Percentiles rank a stretch among this genome's conserved stretches.
Conservation (phyloP, 495 filamentous ascomycete species). For the Neurospora intermedia region DNA sequence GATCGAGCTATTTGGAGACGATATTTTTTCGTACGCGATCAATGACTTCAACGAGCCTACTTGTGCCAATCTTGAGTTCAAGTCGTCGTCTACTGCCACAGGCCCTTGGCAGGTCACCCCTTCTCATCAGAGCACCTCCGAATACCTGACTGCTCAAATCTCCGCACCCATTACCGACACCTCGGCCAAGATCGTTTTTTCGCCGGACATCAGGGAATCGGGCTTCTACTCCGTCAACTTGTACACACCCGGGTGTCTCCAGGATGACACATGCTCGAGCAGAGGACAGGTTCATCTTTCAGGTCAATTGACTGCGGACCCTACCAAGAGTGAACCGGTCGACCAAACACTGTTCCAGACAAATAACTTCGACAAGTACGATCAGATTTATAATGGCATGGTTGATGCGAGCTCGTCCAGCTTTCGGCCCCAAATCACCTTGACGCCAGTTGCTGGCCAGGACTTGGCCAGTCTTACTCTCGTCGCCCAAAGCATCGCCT, state of each 20-base stretch:
- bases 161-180: conserved; percentile 38
- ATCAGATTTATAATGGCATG: conserved; percentile 73
- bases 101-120: conserved; percentile 64
- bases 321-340: conserved; percentile 31
- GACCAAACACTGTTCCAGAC: conserved; percentile 65
- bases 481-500: conserved; percentile 77
- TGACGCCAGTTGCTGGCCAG: conserved; percentile 59
- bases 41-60: conserved; percentile 79
- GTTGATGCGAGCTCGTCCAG: conserved; percentile 63
- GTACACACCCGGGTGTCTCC: conserved; percentile 81
- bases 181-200: conserved; percentile 60
- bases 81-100: conserved; percentile 52
- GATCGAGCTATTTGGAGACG: conserved; percentile 81
- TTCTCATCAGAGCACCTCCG: conserved; percentile 50
- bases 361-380: conserved; percentile 90
- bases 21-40: conserved; percentile 77
- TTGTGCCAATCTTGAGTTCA: conserved; percentile 56
- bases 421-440: conserved; percentile 74
- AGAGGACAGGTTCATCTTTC: conserved; percentile 76
- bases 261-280: conserved; percentile 63
- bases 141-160: conserved; percentile 66
- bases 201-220: conserved; percentile 75
- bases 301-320: conserved; percentile 48
- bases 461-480: conserved; percentile 51
- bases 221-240: conserved; percentile 83